Percentiles rank a stretch among this genome's conserved stretches.
Conservation (phyloP, 1,139 yeast genomes). For the Zygosaccharomyces pseudobailii region DNA sequence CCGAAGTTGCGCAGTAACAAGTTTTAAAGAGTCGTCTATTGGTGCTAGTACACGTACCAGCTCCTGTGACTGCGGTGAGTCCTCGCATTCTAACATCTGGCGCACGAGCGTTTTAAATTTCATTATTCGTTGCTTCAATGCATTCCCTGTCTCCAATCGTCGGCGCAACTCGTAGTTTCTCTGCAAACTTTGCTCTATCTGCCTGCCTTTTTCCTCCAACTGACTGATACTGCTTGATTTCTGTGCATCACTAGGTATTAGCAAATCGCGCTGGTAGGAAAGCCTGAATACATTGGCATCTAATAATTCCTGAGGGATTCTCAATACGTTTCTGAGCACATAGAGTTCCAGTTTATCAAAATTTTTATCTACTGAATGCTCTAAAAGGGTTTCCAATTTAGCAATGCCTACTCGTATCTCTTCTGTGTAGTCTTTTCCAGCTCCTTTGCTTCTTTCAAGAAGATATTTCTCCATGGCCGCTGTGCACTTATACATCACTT, state of each 20-base stretch:
- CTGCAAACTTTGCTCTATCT: conserved; percentile 19
- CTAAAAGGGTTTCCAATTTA: conserved; percentile 71
- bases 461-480: conserved; percentile 72
- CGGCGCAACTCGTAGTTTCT: conserved; percentile 17
- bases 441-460: conserved; percentile 29
- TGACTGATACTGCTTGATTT: conserved; percentile 11
- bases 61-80: conserved; percentile 8
- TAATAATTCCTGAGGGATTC: conserved; percentile 64
- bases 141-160: conserved; percentile 12
- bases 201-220: conserved; percentile 16
- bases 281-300: conserved; percentile 63
- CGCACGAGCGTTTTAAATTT: conserved; percentile 19
- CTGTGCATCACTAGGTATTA: conserved; percentile 12
- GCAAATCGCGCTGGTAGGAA: conserved; percentile 61
- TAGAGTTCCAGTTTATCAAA: conserved; percentile 87
- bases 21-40: conserved; percentile 27
- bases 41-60: conserved; percentile 24
- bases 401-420: conserved; percentile 78
- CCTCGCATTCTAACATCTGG: conserved; percentile 12
- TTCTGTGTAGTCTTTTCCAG: conserved; percentile 29
- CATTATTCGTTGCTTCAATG: conserved; percentile 13
- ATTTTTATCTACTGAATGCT: conserved; percentile 72
- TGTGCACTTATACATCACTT: conserved; percentile 76
- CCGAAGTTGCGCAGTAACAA: conserved; percentile 24
- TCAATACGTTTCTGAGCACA: conserved; percentile 68